Conservation (phyloP, 345 rosid species). For the Rhodamnia rubescens region DNA sequence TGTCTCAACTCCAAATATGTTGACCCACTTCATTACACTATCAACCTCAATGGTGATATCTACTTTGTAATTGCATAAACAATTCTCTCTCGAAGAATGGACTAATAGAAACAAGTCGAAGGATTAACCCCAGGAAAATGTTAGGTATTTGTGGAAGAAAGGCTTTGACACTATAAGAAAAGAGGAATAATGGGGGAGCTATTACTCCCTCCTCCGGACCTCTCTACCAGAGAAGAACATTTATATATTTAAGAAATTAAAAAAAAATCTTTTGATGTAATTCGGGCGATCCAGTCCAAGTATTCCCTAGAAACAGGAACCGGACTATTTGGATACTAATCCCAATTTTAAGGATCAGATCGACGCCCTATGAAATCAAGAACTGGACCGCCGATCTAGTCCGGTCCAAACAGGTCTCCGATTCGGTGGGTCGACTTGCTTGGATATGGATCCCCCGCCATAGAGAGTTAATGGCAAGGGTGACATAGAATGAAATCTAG, state of each 20-base stretch:
- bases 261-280: no score
- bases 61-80: neutral
- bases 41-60: slow-evolving; percentile 35
- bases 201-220: slow-evolving; percentile 43
- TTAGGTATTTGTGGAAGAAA: slow-evolving; percentile 22
- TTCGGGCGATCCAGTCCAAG: no score
- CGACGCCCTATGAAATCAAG: no score
- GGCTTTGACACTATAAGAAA: slow-evolving; percentile 27
- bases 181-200: slow-evolving; percentile 37
- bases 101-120: neutral
- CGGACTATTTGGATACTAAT: no score
- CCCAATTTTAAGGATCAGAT: no score
- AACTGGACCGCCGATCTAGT: no score
- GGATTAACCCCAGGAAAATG: neutral
- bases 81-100: neutral
- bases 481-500: no score
- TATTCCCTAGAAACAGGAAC: no score
- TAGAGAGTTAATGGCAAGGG: no score
- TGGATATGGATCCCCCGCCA: no score
- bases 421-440: no score
- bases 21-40: slow-evolving; percentile 20
- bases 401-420: no score
- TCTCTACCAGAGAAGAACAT: slow-evolving; percentile 28
- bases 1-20: slow-evolving; percentile 24
- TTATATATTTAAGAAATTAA: neutral